These are phyloP conservation scores for Arthrinium puccinioides DNA, from an alignment of 2,329 filamentous ascomycete genomes.

Conservation along the genomic window DNA sequence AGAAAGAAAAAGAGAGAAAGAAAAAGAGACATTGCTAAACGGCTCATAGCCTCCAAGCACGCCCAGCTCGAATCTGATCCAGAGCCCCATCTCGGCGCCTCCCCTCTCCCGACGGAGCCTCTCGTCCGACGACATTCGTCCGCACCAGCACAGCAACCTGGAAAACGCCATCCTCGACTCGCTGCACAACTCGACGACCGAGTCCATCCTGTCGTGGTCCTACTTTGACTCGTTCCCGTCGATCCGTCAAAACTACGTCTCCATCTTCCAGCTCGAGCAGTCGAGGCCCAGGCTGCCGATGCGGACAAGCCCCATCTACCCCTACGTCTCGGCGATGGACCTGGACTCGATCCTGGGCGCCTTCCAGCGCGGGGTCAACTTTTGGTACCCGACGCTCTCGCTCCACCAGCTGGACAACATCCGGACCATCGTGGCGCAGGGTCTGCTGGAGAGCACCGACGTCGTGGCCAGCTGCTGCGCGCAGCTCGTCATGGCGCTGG, in stretches of 20 bases:
- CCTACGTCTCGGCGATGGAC: conserved; percentile 33
- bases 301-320: conserved; percentile 28
- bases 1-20: too few relatives aligned
- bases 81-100: conserved; percentile 5
- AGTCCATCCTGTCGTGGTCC: conserved; percentile 43
- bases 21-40: too few relatives aligned
- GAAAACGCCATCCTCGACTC: conserved; percentile 42
- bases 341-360: conserved; percentile 32
- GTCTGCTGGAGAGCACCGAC: conserved; percentile 27
- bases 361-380: conserved; percentile 41
- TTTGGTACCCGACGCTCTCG: conserved; percentile 46
- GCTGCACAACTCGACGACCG: conserved; percentile 42
- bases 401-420: conserved; percentile 26
- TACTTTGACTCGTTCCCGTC: conserved; percentile 38
- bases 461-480: conserved; percentile 31
- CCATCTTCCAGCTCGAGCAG: conserved; percentile 42
- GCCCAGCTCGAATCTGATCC: neutral
- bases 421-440: conserved; percentile 22
- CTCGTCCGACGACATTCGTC: conserved; percentile 4
- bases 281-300: conserved; percentile 27
- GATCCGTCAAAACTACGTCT: conserved; percentile 32
- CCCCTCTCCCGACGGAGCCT: conserved; percentile 5
- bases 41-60: conserved; percentile 7
- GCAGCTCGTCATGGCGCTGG: conserved; percentile 38
- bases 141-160: conserved; percentile 18